Base-by-base conservation (phyloP, 2,329 filamentous ascomycete species). In the Metarhizium rileyi region DNA sequence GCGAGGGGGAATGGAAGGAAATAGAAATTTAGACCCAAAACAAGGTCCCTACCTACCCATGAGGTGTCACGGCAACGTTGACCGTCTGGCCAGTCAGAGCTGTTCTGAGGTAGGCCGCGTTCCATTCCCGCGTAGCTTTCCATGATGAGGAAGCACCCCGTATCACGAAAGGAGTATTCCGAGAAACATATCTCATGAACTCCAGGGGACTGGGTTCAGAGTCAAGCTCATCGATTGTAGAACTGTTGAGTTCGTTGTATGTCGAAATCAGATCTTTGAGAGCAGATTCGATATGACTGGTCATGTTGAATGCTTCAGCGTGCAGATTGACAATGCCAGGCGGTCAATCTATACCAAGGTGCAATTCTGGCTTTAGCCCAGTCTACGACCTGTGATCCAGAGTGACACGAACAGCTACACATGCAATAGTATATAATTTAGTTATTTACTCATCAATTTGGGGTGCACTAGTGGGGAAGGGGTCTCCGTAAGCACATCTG, bases 51-150 rank as follows among this genome's bases (percentile, higher is more conserved):
- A 50, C 51, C 43, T 57, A 83, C 77, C 86, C 86, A 42, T 70
- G 63, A 1, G 86, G 86, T n/a, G 87, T 93, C 30, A 89, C 76
- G 22, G 87, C 86, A 50, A 91, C 86, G 56, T 87, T 87, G 47
- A 93, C 83, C 1, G 65, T 65, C 48, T 78, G 72, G 3, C 73
- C 73, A 5, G 65, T 66, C 58, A 93, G 73, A 0, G 69, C 67
- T 2, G 71, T 56, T 27, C 70, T 71, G 4, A 93, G 70, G 58
- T 82, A 85, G 1, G 67, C 60, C 2, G 76, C 73, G 52, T 77
- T 75, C 87, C 87, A 93, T 46, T 66, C 71, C 49, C 66, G 70
- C 3, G 72, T 71, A 0, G 87, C 85, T 36, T 70, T 68, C 85
- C 86, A 91, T 33, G 73, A 65, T 1, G 60, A 61, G 1, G 84